phyloP scores from a whole-genome alignment of 2,329 filamentous ascomycete genomes.

The Chaetothyriales sp. region DNA sequence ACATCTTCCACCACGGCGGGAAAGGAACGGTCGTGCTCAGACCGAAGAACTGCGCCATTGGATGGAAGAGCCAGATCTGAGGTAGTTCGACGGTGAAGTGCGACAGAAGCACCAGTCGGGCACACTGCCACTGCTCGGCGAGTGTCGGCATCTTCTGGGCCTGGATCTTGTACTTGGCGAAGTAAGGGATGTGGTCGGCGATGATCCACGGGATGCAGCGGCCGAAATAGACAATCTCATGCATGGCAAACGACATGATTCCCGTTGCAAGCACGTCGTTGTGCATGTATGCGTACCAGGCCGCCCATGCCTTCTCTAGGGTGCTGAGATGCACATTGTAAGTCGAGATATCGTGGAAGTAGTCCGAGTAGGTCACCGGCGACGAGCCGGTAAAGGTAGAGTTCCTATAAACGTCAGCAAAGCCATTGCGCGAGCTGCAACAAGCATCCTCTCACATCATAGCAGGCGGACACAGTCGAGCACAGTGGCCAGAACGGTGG shows the following conservation, averaged over 20 bases:
- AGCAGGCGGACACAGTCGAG: not conserved
- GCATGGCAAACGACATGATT: slow-evolving; percentile 92
- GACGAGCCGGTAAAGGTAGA: slow-evolving; percentile 24
- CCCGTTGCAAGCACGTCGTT: slow-evolving; percentile 94
- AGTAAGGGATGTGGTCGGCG: slow-evolving; percentile 71
- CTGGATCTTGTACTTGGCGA: slow-evolving; percentile 92
- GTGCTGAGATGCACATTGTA: slow-evolving; percentile 78
- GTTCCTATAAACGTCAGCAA: slow-evolving; percentile 25
- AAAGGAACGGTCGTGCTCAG: slow-evolving; percentile 82
- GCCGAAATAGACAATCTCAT: slow-evolving; percentile 90
- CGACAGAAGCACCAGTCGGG: slow-evolving; percentile 76
- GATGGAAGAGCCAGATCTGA: slow-evolving; percentile 77
- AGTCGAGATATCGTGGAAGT: slow-evolving; percentile 49
- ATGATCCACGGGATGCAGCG: slow-evolving; percentile 82
- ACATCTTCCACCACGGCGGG: slow-evolving; percentile 71
- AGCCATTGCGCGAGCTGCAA: not conserved
- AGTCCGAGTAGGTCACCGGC: slow-evolving; percentile 48
- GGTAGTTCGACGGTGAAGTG: slow-evolving; percentile 97
- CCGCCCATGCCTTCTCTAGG: slow-evolving; percentile 77
- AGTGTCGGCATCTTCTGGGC: slow-evolving; percentile 79
- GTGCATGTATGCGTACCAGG: slow-evolving; percentile 96
- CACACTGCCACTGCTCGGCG: slow-evolving; percentile 88
- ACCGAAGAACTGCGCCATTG: slow-evolving; percentile 81
- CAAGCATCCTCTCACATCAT: not conserved
- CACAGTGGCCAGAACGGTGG: not conserved